A percentile compares a stretch with the other conserved stretches of the same genome.
Conservation (phyloP, 23 red algal species). For the Gracilaria vermiculophylla region DNA sequence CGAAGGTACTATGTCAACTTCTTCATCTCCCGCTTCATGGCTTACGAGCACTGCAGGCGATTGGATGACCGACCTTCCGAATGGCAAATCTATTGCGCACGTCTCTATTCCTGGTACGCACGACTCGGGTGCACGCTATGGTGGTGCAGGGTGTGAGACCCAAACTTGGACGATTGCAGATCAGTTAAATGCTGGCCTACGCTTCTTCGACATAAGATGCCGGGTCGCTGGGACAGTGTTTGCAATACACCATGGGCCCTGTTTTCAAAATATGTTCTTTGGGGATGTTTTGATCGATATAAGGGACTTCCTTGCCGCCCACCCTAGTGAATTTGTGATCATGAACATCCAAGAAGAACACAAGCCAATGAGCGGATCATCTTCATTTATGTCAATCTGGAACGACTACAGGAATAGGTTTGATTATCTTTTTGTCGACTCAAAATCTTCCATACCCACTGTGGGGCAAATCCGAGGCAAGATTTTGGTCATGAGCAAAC, state of each 20-base stretch:
- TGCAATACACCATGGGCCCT: constrained; percentile 43
- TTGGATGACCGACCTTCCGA: constrained; percentile 21
- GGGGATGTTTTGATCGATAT: constrained; percentile 29
- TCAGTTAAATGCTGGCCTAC: constrained; percentile 39
- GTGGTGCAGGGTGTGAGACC: constrained; percentile 13
- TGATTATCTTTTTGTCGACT: not conserved
- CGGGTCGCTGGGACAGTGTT: constrained; percentile 36
- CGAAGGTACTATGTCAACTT: not conserved
- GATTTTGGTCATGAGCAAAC: not conserved
- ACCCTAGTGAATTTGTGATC: constrained; percentile 16
- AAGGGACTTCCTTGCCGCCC: not conserved
- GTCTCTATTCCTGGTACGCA: constrained; percentile 56
- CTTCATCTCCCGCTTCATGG: constrained; percentile 11
- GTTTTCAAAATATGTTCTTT: constrained; percentile 53
- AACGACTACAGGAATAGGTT: not conserved
- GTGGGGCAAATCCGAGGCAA: constrained; percentile 33
- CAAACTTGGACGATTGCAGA: constrained; percentile 37
- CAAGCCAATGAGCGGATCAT: constrained; percentile 14
- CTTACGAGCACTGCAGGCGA: not conserved
- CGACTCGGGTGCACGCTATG: constrained; percentile 32
- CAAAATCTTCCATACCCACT: not conserved
- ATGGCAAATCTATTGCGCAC: constrained; percentile 19
- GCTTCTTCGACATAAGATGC: constrained; percentile 54
- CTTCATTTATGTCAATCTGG: constrained; percentile 40
- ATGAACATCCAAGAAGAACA: constrained; percentile 48